Evolutionary conservation across 139 green algal species (phyloP), one percentile per base, ranked within the genome.

Genomic region (Closterium sp.): DNA sequence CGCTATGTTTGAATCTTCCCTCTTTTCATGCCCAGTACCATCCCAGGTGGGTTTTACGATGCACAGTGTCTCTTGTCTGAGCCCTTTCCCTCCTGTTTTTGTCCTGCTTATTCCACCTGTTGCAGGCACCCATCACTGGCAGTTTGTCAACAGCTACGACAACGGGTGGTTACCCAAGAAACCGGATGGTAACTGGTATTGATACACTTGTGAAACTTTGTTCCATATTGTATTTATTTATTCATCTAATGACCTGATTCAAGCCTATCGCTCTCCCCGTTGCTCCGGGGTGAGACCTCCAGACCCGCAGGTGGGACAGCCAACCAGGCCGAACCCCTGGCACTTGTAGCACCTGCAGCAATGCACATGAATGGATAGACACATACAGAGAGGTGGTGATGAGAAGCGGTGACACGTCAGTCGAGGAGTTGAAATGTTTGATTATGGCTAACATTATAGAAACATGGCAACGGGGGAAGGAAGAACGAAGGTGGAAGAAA

Each of bases 271-370:
- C 29, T 96, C 94, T 0, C 94, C 89, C 2, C 94, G 91, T 86
- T 96, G 94, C 91, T 96, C 94, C 1, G 94, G 94, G 24, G 94
- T 96, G 0, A 96, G 89, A 13, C 94, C 94, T 24, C 31, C 34
- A 1, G 30, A 90, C 17, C 94, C 94, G 85, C 94, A 96, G 32
- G 73, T 30, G 21, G 94, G 94, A 19, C 94, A 96, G 30, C 73
- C 91, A 2, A 96, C 88, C 22, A 95, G 94, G 21, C 94, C 94
- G 91, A 96, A 96, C n/a, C 94, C 94, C 70, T 96, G 94, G 89
- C 94, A 96, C 86, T 96, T 93, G 90, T 95, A 96, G 86, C 94
- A 96, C 93, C 94, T 96, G 91, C 70, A 87, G 29, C 70, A 27
- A 13, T 0, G 28, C 29, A 90, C 87, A 28, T 31, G 70, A 28